Evolutionary conservation across 73 alveolate species (phyloP).

Genomic region (Paramecium bursaria): DNA sequence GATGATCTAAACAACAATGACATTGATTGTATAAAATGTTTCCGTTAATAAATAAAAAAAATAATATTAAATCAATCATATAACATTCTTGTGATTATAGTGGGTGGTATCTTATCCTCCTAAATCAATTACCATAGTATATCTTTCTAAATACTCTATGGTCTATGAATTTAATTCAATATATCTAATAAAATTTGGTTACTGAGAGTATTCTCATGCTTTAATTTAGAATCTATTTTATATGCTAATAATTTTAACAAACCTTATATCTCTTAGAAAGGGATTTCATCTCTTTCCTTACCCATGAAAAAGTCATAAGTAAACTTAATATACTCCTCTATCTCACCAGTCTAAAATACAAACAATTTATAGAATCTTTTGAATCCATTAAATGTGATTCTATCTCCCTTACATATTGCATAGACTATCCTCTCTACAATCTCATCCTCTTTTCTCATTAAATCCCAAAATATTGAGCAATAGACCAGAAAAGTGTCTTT

Average conservation of each 20-base stretch:
- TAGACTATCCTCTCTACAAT: constrained; percentile 47
- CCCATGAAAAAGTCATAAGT: constrained; percentile 38
- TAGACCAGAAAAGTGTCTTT: constrained; percentile 38
- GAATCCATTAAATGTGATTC: constrained; percentile 3
- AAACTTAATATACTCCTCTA: constrained; percentile 30
- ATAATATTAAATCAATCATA: not conserved
- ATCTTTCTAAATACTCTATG: constrained; percentile 18
- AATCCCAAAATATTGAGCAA: constrained; percentile 58
- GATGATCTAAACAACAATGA: not conserved
- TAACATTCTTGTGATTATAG: constrained; percentile 13
- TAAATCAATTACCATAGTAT: constrained; percentile 5
- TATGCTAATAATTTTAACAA: constrained; percentile 3
- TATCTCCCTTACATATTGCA: constrained; percentile 33
- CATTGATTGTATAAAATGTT: not conserved
- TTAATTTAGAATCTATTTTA: constrained; percentile 5
- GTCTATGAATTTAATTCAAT: constrained; percentile 49
- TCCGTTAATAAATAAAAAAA: not conserved
- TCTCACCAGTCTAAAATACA: constrained; percentile 7
- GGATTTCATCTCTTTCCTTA: constrained; percentile 28
- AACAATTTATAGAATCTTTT: constrained; percentile 50
- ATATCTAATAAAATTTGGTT: constrained; percentile 47
- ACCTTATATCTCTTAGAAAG: constrained; percentile 32
- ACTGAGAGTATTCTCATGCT: not conserved
- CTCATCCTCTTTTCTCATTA: constrained; percentile 51
- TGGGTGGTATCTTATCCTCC: constrained; percentile 59